These are phyloP conservation scores for Suillus subaureus DNA, from an alignment of 768 basidiomycete species.

Conservation along the genomic window DNA sequence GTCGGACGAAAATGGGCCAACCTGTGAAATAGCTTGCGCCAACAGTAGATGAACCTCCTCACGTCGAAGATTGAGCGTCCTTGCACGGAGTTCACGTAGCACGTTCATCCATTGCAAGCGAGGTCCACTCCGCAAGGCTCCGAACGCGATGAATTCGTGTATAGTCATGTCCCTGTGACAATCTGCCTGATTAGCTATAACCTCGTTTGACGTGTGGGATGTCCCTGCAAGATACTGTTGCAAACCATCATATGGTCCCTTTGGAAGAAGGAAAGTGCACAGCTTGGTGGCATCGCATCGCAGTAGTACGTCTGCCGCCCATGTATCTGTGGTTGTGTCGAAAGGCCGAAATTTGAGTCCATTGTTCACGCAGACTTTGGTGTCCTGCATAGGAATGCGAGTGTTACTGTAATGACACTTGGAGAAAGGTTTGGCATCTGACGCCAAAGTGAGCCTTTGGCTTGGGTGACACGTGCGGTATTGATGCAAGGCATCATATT, in stretches of 20 bases:
- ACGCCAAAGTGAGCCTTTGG: no score
- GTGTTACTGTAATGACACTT: no score
- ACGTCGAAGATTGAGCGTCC: constrained; percentile 39
- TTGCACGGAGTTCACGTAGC: constrained; percentile 44
- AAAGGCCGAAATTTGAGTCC: constrained; percentile 34
- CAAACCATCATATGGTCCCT: constrained; percentile 36
- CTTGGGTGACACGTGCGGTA: no score
- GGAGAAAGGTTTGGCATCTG: no score
- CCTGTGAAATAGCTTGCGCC: constrained; percentile 46
- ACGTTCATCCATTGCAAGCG: constrained; percentile 55
- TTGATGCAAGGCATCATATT: no score
- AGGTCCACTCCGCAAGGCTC: constrained; percentile 45
- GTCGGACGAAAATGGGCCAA: constrained; percentile 31
- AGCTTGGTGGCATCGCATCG: neutral
- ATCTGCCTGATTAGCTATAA: constrained; percentile 42
- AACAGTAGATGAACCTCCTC: constrained; percentile 45
- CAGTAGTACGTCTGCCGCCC: neutral
- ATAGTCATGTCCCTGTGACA: constrained; percentile 43
- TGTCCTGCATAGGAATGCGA: no score
- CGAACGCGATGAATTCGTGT: constrained; percentile 51
- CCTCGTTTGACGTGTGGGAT: constrained; percentile 44
- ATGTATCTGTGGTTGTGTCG: constrained; percentile 24
- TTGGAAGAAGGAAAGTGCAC: constrained; percentile 38
- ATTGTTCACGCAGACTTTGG: constrained; percentile 34
- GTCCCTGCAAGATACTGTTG: constrained; percentile 39